phyloP scores from a whole-genome alignment of 148 eudicot genomes.

The Drosera capensis region DNA sequence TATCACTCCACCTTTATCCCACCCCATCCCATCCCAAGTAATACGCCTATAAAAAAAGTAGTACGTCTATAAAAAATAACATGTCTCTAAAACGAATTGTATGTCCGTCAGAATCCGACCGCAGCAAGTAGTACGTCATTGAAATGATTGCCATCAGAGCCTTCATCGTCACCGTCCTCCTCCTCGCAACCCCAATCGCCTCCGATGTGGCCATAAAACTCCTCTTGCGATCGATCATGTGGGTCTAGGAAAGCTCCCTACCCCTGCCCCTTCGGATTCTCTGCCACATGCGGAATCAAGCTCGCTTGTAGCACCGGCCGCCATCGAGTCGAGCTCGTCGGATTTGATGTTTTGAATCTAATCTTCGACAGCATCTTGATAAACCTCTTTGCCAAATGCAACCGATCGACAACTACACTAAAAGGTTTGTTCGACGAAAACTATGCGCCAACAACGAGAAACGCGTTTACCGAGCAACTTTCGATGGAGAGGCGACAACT shows the following conservation, averaged over 20 bases:
- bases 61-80: too few relatives aligned
- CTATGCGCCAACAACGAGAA: slow-evolving; percentile 31
- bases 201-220: not conserved
- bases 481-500: too few relatives aligned
- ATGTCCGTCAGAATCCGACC: too few relatives aligned
- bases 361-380: slow-evolving; percentile 24
- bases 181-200: too few relatives aligned
- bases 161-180: too few relatives aligned
- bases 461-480: too few relatives aligned
- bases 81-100: too few relatives aligned
- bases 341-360: slow-evolving; percentile 21
- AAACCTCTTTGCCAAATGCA: slow-evolving; percentile 31
- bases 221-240: slow-evolving; percentile 25
- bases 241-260: slow-evolving; percentile 17
- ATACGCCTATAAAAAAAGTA: too few relatives aligned
- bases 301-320: slow-evolving; percentile 22
- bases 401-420: slow-evolving; percentile 18
- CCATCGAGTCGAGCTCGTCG: slow-evolving; percentile 15
- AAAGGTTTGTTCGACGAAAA: slow-evolving; percentile 10
- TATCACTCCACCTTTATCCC: too few relatives aligned
- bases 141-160: too few relatives aligned
- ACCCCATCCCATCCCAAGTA: too few relatives aligned
- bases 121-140: too few relatives aligned
- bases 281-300: slow-evolving; percentile 29
- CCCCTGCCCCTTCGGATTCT: slow-evolving; percentile 83